Base-by-base conservation (phyloP, 2,329 filamentous ascomycete genomes). In the Teratosphaeria nubilosa region DNA sequence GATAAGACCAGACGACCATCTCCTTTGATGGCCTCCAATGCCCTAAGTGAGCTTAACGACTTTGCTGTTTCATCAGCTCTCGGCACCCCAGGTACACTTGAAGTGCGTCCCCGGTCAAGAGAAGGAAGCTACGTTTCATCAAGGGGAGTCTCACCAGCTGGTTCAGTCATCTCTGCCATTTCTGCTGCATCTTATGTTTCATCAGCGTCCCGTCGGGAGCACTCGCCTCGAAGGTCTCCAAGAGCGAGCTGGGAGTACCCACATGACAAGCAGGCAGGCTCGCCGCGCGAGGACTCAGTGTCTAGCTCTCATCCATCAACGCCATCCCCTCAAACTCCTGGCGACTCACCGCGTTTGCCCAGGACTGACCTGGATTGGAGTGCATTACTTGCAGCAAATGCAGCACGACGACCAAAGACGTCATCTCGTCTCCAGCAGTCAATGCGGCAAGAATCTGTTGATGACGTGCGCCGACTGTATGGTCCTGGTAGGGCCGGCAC, bases 341-440 rank as follows among this genome's bases (percentile, higher is more conserved):
- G 32, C 6, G 64, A 66, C n/a, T 58, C 63, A n/a, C 61, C 68
- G 22, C 62, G 64, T 3, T 54, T 70, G 25, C 69, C 68, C 22
- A 60, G 59, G 56, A 69, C 63, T n/a, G 68, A 70, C 45, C 51
- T 68, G 3, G 69, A 71, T 53, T 71, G 69, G 69, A 68, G 61
- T 56, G 59, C 61, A 27, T 45, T 65, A 30, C 51, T 68, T 10
- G 67, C 67, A 37, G 66, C 64, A 3, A 68, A 69, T 55, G 64
- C 65, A 20, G 58, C 65, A 3, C 59, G 66, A 34, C 61, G 64
- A 20, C 51, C 59, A 34, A 65, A 65, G 59, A 64, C 64, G 32
- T 59, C 68, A 20, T 67, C 68, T 31, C 64, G 68, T 11, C 58
- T 70, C 4, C 61, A 65, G 22, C 58, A 60, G 20, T 59, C 64